phyloP scores from a whole-genome alignment of 345 rosid species.

The Anacardium occidentale region DNA sequence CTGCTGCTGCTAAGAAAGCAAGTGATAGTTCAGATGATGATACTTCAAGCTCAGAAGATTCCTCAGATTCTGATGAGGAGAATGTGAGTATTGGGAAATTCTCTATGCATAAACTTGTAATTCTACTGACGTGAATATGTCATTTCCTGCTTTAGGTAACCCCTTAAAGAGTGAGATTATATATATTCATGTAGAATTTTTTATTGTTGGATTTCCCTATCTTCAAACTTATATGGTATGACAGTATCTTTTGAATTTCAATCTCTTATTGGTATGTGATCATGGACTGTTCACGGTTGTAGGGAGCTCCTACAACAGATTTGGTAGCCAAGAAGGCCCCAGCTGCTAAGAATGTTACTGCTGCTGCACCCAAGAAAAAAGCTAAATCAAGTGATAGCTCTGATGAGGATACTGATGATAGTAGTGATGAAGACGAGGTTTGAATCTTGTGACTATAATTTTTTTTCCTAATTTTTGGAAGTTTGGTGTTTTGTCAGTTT shows the following conservation, averaged over 20 bases:
- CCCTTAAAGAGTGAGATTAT: not conserved
- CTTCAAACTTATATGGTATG: not conserved
- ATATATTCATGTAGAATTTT: too few relatives aligned
- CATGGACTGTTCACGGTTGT: not conserved
- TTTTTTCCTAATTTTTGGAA: not conserved
- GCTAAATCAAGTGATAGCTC: slow-evolving; percentile 34
- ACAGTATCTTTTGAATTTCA: not conserved
- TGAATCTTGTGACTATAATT: not conserved
- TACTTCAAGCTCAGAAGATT: slow-evolving; percentile 13
- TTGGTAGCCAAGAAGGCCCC: slow-evolving; percentile 21
- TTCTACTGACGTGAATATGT: not conserved
- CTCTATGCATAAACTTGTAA: not conserved
- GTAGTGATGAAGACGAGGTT: slow-evolving; percentile 18
- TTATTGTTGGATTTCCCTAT: not conserved
- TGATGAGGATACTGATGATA: slow-evolving; percentile 30
- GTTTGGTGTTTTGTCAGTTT: not conserved
- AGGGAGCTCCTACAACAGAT: slow-evolving; percentile 1
- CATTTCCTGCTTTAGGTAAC: not conserved
- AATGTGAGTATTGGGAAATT: slow-evolving; percentile 8
- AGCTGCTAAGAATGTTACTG: slow-evolving; percentile 10
- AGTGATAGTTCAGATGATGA: slow-evolving; percentile 27
- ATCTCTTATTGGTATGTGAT: not conserved
- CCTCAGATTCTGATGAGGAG: slow-evolving; percentile 19
- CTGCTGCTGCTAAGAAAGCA: slow-evolving; percentile 13
- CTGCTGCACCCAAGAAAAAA: slow-evolving; percentile 22